phyloP scores from a whole-genome alignment of 495 filamentous ascomycete species.

The Acidomyces sp. region DNA sequence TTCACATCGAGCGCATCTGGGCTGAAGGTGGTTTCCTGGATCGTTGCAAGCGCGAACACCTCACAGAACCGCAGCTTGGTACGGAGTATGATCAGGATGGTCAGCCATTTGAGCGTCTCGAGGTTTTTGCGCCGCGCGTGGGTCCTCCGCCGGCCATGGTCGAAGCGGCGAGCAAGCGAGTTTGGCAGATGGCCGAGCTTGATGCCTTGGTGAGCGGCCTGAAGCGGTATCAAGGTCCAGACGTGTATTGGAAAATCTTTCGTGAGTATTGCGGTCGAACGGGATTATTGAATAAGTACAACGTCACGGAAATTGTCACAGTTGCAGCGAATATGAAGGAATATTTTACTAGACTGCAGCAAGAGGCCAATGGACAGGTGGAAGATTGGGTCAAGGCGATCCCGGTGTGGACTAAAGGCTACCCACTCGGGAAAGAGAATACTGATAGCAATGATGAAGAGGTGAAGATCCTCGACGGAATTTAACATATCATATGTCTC shows the following conservation, averaged over 20 bases:
- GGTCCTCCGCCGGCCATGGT: constrained; percentile 12
- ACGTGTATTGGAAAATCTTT: constrained; percentile 24
- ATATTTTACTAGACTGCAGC: constrained; percentile 3
- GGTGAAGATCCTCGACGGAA: no score
- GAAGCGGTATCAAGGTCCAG: constrained; percentile 15
- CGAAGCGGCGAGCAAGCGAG: neutral
- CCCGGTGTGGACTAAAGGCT: constrained; percentile 20
- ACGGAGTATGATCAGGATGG: constrained; percentile 8
- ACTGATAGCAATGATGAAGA: neutral
- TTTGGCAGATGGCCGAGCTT: constrained; percentile 18
- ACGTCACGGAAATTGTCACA: constrained; percentile 24
- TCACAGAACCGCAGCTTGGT: neutral
- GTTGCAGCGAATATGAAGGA: constrained; percentile 19
- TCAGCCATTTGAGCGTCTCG: constrained; percentile 22
- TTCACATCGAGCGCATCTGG: constrained; percentile 11
- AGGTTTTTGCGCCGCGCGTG: constrained; percentile 19
- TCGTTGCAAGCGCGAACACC: constrained; percentile 1
- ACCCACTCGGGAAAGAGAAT: constrained; percentile 13
- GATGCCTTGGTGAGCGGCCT: constrained; percentile 19
- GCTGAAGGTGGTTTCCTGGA: constrained; percentile 7
- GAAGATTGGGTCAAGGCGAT: constrained; percentile 24
- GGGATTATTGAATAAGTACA: constrained; percentile 18
- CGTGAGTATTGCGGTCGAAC: constrained; percentile 16
- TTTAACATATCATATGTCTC: no score
- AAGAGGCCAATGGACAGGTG: constrained; percentile 9